These are phyloP conservation scores for Stylosanthes scabra DNA, from an alignment of 331 rosid genomes.

Conservation along the genomic window DNA sequence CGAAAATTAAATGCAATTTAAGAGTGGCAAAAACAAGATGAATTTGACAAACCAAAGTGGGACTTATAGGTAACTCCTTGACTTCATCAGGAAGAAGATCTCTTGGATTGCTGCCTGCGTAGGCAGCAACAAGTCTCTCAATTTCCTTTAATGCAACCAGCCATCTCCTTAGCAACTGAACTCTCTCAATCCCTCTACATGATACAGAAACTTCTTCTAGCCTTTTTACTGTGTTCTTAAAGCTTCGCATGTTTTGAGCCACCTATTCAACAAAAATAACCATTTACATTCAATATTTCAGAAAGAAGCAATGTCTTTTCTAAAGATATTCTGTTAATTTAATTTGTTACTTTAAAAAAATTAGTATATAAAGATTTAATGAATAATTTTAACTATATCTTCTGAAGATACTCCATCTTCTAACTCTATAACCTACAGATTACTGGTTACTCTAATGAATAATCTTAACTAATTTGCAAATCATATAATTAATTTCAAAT, in stretches of 20 bases:
- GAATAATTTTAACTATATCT: no score
- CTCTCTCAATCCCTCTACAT: constrained; percentile 84
- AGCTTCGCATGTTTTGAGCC: constrained; percentile 66
- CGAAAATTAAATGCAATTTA: not conserved
- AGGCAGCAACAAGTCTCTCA: constrained; percentile 55
- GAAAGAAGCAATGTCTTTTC: not conserved
- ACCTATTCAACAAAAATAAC: constrained; percentile 53
- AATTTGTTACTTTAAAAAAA: no score
- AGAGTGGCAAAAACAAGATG: not conserved
- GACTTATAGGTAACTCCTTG: constrained; percentile 58
- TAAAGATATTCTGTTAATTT: no score
- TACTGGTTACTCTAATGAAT: no score
- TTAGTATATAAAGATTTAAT: no score
- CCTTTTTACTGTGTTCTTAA: constrained; percentile 73
- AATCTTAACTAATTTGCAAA: no score
- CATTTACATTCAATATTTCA: constrained; percentile 10
- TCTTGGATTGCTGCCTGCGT: constrained; percentile 31
- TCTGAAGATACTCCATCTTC: no score
- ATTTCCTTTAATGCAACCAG: constrained; percentile 82
- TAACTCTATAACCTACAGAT: no score
- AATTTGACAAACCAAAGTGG: constrained; percentile 71
- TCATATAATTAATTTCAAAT: no score
- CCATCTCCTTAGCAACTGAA: constrained; percentile 94
- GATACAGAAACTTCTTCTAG: constrained; percentile 89
- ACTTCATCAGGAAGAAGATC: constrained; percentile 51